A percentile compares a stretch with the other conserved stretches of the same genome.
Evolutionary conservation across 108 stramenopile genomes (phyloP).

Genomic region (Skeletonema grethae): DNA sequence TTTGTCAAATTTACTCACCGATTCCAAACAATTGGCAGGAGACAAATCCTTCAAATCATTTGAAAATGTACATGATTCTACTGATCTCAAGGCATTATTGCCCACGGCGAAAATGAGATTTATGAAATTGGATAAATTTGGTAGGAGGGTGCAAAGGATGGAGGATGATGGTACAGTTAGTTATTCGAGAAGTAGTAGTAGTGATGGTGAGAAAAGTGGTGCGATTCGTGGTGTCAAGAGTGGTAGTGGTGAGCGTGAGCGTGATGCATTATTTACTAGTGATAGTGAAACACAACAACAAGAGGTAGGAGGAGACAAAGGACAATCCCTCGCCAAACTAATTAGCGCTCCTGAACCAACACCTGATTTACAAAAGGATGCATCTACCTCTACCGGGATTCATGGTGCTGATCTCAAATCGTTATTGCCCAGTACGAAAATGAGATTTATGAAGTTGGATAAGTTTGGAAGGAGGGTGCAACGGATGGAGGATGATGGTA

Average conservation of each 20-base stretch:
- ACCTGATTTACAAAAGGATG: neutral
- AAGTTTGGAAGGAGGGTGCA: conserved; percentile 14
- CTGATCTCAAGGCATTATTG: conserved; percentile 19
- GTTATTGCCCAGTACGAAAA: conserved; percentile 22
- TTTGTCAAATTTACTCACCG: neutral
- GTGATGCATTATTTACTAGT: no score
- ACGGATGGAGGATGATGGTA: conserved; percentile 30
- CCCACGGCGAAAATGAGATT: conserved; percentile 23
- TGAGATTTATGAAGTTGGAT: conserved; percentile 16
- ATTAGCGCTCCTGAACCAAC: neutral
- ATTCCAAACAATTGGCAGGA: conserved; percentile 9
- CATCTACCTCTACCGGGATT: neutral
- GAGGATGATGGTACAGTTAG: conserved; percentile 39
- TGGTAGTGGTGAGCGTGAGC: neutral
- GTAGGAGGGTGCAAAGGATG: conserved; percentile 35
- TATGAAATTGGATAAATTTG: conserved; percentile 31
- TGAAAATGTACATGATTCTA: no score
- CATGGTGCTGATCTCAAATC: conserved; percentile 8
- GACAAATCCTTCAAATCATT: conserved; percentile 3
- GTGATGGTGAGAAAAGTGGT: no score
- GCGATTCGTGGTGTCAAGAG: neutral
- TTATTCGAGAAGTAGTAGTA: neutral
- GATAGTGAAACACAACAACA: neutral
- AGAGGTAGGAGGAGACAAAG: neutral
- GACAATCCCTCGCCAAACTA: conserved; percentile 2